Evolutionary conservation across 2,329 filamentous ascomycete species (phyloP).

Genomic region (Fusarium sp.): DNA sequence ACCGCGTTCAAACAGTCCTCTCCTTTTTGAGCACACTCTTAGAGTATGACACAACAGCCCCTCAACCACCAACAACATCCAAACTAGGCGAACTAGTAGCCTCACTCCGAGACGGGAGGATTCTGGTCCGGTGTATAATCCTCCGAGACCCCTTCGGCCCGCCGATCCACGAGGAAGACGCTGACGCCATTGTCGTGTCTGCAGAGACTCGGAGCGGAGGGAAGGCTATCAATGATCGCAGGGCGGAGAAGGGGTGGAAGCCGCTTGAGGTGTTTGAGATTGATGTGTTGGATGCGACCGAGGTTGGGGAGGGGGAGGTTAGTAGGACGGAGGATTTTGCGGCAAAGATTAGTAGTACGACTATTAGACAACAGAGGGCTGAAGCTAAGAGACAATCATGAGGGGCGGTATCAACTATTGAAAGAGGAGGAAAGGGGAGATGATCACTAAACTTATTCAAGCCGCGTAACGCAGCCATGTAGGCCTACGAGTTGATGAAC

Average conservation of each 20-base stretch:
- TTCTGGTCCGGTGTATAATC: slow-evolving; percentile 82
- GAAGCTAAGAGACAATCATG: slow-evolving; percentile 38
- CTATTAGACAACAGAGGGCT: slow-evolving; percentile 70
- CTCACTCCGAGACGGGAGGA: slow-evolving; percentile 65
- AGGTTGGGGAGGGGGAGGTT: slow-evolving; percentile 47
- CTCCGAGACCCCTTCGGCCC: slow-evolving; percentile 92
- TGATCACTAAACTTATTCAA: not conserved
- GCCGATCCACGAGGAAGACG: slow-evolving; percentile 82
- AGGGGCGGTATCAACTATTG: not conserved
- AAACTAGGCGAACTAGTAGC: slow-evolving; percentile 52
- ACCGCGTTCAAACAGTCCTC: slow-evolving; percentile 75
- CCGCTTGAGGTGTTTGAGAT: slow-evolving; percentile 86
- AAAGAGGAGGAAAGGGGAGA: not conserved
- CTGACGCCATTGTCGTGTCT: slow-evolving; percentile 86
- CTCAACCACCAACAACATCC: slow-evolving; percentile 15
- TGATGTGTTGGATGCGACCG: slow-evolving; percentile 78
- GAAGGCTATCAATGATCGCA: slow-evolving; percentile 84
- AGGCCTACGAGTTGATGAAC: not conserved
- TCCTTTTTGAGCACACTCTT: slow-evolving; percentile 77
- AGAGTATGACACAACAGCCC: slow-evolving; percentile 51
- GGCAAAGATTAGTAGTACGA: slow-evolving; percentile 91
- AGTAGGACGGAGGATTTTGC: slow-evolving; percentile 72
- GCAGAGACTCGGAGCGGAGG: slow-evolving; percentile 88
- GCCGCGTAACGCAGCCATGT: not conserved
- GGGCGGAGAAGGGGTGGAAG: slow-evolving; percentile 79